These are phyloP conservation scores for Entophlyctis luteolus DNA, from an alignment of 192 early-diverging fungal species.

Conservation along the genomic window DNA sequence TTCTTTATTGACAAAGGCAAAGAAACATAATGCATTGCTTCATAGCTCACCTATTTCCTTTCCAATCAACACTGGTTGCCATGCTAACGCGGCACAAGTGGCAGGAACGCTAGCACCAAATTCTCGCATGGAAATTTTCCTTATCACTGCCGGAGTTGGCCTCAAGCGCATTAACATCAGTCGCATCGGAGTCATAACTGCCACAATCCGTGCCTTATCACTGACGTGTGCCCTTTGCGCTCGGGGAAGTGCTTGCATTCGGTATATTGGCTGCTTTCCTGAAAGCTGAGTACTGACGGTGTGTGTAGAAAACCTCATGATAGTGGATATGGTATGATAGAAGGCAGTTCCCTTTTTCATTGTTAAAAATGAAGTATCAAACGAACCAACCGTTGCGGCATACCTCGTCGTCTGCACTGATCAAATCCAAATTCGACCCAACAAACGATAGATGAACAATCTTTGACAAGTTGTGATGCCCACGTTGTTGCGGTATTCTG, in stretches of 20 bases:
- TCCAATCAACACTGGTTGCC: neutral
- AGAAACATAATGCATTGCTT: neutral
- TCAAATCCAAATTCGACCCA: constrained; percentile 24
- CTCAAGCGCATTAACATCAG: constrained; percentile 10
- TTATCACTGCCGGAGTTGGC: constrained; percentile 3
- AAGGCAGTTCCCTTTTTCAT: constrained; percentile 39
- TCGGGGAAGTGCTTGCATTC: constrained; percentile 8
- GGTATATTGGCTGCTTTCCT: constrained; percentile 24
- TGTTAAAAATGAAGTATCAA: neutral
- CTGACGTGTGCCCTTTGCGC: constrained; percentile 7
- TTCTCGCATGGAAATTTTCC: neutral
- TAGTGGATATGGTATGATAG: constrained; percentile 29
- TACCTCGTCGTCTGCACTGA: constrained; percentile 48
- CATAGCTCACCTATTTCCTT: neutral
- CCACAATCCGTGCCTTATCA: constrained; percentile 8
- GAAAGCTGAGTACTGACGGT: constrained; percentile 8
- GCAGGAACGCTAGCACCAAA: neutral
- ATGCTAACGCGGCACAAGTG: constrained; percentile 12
- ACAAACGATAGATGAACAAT: constrained; percentile 42
- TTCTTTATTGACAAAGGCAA: neutral
- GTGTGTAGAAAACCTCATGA: constrained; percentile 2
- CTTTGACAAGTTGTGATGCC: constrained; percentile 35
- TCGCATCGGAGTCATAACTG: constrained; percentile 15
- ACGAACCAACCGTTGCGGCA: neutral
- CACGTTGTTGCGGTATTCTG: neutral